These are phyloP conservation scores for Fusarium penzigii DNA, from an alignment of 2,329 filamentous ascomycete species.

Conservation along the genomic window DNA sequence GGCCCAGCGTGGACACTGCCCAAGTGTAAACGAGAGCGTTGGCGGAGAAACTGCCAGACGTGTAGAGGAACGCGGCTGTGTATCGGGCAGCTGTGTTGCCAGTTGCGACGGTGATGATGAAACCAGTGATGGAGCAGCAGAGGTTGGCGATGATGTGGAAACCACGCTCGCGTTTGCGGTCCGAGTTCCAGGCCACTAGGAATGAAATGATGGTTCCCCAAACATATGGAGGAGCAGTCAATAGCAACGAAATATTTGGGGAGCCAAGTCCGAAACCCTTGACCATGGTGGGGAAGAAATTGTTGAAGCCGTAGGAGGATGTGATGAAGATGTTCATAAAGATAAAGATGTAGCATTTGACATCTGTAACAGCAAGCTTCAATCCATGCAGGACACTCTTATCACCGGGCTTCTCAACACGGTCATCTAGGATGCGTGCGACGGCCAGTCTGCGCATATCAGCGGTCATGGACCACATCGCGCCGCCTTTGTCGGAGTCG, in stretches of 20 bases:
- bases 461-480: conserved; percentile 15
- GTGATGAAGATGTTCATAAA: conserved; percentile 27
- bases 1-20: conserved; percentile 34
- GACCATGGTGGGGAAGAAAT: conserved; percentile 52
- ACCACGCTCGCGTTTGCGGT: conserved; percentile 62
- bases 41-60: conserved; percentile 26
- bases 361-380: conserved; percentile 18
- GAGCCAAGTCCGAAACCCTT: conserved; percentile 54
- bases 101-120: conserved; percentile 60
- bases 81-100: conserved; percentile 32
- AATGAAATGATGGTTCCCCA: conserved; percentile 57
- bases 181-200: conserved; percentile 60
- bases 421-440: conserved; percentile 14
- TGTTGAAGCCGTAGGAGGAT: conserved; percentile 33
- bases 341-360: conserved; percentile 24
- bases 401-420: conserved; percentile 18
- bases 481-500: conserved; percentile 7
- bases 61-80: conserved; percentile 25
- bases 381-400: conserved; percentile 17
- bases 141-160: conserved; percentile 59
- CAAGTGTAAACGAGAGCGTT: conserved; percentile 39
- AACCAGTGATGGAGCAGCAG: conserved; percentile 54
- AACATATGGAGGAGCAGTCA: conserved; percentile 60
- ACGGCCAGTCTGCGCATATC: conserved; percentile 20
- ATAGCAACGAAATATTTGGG: conserved; percentile 52